These are phyloP conservation scores for Psilocybe tampanensis DNA, from an alignment of 768 basidiomycete species.

Conservation along the genomic window DNA sequence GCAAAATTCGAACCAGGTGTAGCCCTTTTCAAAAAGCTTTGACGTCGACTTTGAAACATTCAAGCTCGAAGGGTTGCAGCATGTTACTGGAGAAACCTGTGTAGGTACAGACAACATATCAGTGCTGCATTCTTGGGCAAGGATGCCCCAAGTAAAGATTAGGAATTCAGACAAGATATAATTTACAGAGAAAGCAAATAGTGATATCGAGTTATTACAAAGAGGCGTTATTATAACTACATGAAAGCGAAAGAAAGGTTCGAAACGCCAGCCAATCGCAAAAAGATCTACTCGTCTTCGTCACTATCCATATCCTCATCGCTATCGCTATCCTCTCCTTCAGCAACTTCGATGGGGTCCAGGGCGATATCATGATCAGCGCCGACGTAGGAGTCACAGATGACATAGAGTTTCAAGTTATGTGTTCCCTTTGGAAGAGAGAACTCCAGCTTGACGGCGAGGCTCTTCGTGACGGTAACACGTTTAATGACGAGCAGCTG, in stretches of 20 bases:
- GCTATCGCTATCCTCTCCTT: slow-evolving; percentile 86
- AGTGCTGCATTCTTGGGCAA: no score
- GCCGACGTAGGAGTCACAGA: slow-evolving; percentile 90
- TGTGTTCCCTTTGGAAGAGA: slow-evolving; percentile 85
- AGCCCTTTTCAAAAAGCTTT: no score
- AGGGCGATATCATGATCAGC: slow-evolving; percentile 91
- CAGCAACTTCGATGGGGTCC: slow-evolving; percentile 82
- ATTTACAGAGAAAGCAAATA: background rate
- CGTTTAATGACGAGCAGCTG: slow-evolving; percentile 87
- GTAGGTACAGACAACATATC: no score
- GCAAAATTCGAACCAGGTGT: no score
- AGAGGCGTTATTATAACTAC: slow-evolving; percentile 4
- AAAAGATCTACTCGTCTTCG: slow-evolving; percentile 44
- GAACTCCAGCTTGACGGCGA: slow-evolving; percentile 89
- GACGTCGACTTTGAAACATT: no score
- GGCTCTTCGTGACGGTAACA: slow-evolving; percentile 85
- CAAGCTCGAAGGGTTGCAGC: no score
- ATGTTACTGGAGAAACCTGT: no score
- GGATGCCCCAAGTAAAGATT: background rate
- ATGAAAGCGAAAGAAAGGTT: slow-evolving; percentile 1
- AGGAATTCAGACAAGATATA: background rate
- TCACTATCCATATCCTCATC: slow-evolving; percentile 77
- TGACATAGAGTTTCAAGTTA: slow-evolving; percentile 82
- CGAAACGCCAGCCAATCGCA: background rate
- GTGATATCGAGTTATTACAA: slow-evolving; percentile 8